Conservation (phyloP, 768 basidiomycete genomes). For the Boletus speciosus region DNA sequence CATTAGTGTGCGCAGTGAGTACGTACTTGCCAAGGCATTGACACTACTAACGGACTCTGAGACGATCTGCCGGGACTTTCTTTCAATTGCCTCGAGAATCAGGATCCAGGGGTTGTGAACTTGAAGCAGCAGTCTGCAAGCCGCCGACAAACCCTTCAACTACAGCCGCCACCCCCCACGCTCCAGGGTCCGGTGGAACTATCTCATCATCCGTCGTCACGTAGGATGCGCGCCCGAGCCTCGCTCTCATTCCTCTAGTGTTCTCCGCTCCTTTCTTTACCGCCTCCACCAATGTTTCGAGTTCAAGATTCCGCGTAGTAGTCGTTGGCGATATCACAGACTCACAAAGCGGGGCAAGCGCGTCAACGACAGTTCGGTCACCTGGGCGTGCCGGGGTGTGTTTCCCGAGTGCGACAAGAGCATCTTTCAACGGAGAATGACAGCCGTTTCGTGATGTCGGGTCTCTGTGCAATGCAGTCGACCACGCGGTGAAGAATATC, state of each 20-base stretch:
- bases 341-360: constrained; percentile 45
- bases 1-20: no score
- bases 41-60: no score
- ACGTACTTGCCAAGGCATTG: no score
- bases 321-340: constrained; percentile 4
- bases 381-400: constrained; percentile 53
- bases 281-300: constrained; percentile 24
- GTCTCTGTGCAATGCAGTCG: constrained; percentile 12
- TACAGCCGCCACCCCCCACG: constrained; percentile 47
- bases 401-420: constrained; percentile 30
- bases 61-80: background rate
- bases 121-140: background rate
- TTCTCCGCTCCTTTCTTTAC: constrained; percentile 44
- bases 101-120: background rate
- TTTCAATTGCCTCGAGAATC: background rate
- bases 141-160: constrained; percentile 37
- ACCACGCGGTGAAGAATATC: constrained; percentile 42
- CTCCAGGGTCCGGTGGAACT: constrained; percentile 54
- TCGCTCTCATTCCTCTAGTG: constrained; percentile 45
- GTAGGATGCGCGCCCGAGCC: constrained; percentile 51
- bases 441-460: background rate
- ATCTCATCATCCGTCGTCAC: constrained; percentile 28
- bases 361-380: constrained; percentile 57
- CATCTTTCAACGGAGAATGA: constrained; percentile 20
- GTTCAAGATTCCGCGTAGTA: background rate